Evolutionary conservation across 1,284 basidiomycete species (phyloP), one percentile per base, ranked within the genome.

Genomic region (Cystobasidiaceae sp.): DNA sequence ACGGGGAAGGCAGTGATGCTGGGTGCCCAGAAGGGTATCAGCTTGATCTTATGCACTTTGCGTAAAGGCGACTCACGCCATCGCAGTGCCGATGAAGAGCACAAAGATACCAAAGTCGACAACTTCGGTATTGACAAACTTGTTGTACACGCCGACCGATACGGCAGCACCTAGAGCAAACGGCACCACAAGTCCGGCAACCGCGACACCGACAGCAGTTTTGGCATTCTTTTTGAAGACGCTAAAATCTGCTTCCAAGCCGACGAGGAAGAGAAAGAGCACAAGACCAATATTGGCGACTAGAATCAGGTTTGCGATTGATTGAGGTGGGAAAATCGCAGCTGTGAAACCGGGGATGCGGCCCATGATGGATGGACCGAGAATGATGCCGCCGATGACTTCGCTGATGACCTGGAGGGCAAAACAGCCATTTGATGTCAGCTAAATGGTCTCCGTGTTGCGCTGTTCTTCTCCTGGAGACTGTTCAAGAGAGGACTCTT

Each of bases 101-200:
- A 97, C 84, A 77, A 97, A 97, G 75, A 96, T 83, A 1, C 89
- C 86, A 75, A 89, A 85, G 45, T 85, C 79, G 64, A 87, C 83
- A 46, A 77, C 79, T 27, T 73, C 65, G 0, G 77, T 72, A 70
- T 86, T 81, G 73, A 94, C 86, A 77, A 93, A 94, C 3, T 82
- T 74, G 58, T 86, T 79, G 79, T 94, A 97, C 33, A 97, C 75
- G 0, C 89, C 86, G 2, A 86, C 82, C 0, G 91, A 83, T 13
- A 96, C 81, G 0, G 84, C 92, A 0, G 89, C 86, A 4, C 94
- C 94, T 7, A 97, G 77, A 0, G 84, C 90, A 74, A 94, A 91
- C 0, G 91, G 91, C 2, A 93, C 68, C 17, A 85, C 66, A 74
- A 93, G 83, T 27, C 91, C 86, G 0, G 80, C 78, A 1, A 80